These are phyloP conservation scores for Cyberlindnera xishuangbannaensis DNA, from an alignment of 805 yeast species.

Conservation along the genomic window DNA sequence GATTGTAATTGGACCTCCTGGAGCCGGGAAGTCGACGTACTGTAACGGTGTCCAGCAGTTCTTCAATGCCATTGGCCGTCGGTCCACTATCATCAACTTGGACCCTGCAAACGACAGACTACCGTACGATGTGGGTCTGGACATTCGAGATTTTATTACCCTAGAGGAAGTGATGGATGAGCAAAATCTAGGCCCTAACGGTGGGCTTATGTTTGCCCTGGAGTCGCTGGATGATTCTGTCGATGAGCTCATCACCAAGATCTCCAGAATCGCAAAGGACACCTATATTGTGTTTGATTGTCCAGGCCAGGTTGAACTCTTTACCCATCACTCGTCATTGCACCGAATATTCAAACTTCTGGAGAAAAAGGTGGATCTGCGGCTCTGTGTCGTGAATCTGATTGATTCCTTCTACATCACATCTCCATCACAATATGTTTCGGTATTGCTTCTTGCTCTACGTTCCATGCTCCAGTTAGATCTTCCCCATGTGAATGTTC, in stretches of 20 bases:
- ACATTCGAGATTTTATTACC: conserved; percentile 70
- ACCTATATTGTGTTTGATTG: conserved; percentile 79
- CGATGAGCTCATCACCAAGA: conserved; percentile 51
- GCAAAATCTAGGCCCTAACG: conserved; percentile 73
- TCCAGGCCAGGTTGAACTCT: conserved; percentile 95
- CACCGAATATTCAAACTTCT: conserved; percentile 59
- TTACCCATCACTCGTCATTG: conserved; percentile 81
- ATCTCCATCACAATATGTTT: conserved; percentile 83
- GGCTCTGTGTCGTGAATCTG: conserved; percentile 80
- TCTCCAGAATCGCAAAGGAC: conserved; percentile 50
- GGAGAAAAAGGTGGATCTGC: conserved; percentile 56
- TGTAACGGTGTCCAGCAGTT: conserved; percentile 92
- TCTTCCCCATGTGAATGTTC: conserved; percentile 87
- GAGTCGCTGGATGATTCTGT: conserved; percentile 56
- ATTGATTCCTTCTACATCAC: conserved; percentile 80
- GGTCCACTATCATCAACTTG: conserved; percentile 74
- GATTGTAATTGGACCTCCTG: conserved; percentile 96
- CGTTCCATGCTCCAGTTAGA: conserved; percentile 92
- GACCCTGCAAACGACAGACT: conserved; percentile 86
- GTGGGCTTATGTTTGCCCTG: conserved; percentile 85
- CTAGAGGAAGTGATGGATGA: conserved; percentile 75
- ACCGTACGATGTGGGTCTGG: conserved; percentile 69
- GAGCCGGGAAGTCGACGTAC: conserved; percentile 93
- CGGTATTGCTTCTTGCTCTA: conserved; percentile 71
- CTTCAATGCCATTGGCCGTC: conserved; percentile 88